Conservation (phyloP, 345 rosid genomes). For the Salix koriyanagi region DNA sequence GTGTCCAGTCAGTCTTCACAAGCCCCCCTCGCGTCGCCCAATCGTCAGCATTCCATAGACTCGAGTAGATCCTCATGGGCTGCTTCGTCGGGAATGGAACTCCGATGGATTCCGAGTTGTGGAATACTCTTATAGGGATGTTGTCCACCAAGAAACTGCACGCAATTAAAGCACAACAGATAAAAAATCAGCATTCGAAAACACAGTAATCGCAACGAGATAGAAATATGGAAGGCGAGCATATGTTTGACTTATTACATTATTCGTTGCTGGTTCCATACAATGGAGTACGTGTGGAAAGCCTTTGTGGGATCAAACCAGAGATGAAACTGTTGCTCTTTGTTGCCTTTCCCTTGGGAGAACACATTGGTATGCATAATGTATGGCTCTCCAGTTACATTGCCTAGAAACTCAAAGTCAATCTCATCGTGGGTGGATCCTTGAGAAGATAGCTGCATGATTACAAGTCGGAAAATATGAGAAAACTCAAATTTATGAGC, state of each 20-base stretch:
- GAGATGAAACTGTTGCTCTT: conserved; percentile 10
- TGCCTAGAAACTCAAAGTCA: conserved; percentile 9
- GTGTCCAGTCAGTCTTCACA: conserved; percentile 14
- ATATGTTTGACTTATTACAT: not conserved
- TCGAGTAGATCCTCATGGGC: conserved; percentile 11
- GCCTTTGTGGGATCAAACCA: conserved; percentile 16
- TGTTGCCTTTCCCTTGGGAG: conserved; percentile 2
- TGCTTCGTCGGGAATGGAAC: conserved; percentile 11
- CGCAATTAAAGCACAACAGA: not conserved
- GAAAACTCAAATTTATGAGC: not conserved
- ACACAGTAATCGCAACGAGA: not conserved
- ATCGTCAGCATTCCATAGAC: conserved; percentile 11
- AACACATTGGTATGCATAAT: conserved; percentile 11
- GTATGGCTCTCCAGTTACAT: conserved; percentile 7
- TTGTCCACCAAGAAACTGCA: conserved; percentile 12
- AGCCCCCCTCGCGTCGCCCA: conserved; percentile 13
- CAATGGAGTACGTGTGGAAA: conserved; percentile 9
- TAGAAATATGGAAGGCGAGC: not conserved
- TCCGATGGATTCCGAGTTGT: conserved; percentile 2
- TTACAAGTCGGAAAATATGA: not conserved
- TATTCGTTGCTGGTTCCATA: conserved; percentile 3
- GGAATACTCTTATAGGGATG: conserved; percentile 10
- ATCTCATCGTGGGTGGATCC: conserved; percentile 12
- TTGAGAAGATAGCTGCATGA: conserved; percentile 8
- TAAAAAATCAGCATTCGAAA: not conserved